A percentile compares a stretch with the other conserved stretches of the same genome.
phyloP scores from a whole-genome alignment of 2,329 filamentous ascomycete genomes.

The Sporothrix pseudoabietina region DNA sequence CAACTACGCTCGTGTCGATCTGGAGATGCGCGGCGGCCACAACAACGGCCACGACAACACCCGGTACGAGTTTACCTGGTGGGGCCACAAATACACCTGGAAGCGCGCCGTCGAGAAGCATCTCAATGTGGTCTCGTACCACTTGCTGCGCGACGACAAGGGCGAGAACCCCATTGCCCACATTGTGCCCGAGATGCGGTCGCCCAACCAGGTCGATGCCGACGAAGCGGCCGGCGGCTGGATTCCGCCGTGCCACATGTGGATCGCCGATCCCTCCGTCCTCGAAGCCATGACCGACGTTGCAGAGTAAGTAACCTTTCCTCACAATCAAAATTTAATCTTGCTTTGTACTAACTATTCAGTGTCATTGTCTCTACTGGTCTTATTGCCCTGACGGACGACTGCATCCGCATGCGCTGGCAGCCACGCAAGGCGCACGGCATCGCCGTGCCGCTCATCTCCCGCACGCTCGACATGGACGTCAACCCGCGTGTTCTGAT shows the following conservation, averaged over 20 bases:
- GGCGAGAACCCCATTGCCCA: conserved; percentile 69
- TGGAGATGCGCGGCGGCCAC: conserved; percentile 65
- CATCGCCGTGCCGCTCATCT: conserved; percentile 44
- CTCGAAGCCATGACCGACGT: conserved; percentile 74
- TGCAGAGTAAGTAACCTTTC: conserved; percentile 67
- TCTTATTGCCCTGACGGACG: conserved; percentile 83
- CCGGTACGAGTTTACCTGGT: conserved; percentile 90
- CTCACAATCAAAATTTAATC: background rate
- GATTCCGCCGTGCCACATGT: conserved; percentile 88
- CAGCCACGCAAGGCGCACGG: conserved; percentile 52
- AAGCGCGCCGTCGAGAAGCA: conserved; percentile 71
- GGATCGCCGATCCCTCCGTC: conserved; percentile 76
- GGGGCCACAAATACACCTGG: conserved; percentile 86
- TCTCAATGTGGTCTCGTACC: conserved; percentile 71
- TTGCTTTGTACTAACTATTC: conserved; percentile 37
- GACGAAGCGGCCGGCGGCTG: conserved; percentile 82
- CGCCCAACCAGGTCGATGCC: conserved; percentile 67
- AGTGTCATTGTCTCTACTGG: conserved; percentile 91
- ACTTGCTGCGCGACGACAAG: conserved; percentile 69
- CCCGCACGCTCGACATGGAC: conserved; percentile 42
- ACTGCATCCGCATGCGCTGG: conserved; percentile 83
- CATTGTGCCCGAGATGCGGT: conserved; percentile 78
- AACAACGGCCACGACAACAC: conserved; percentile 47
- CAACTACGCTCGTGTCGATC: conserved; percentile 91
- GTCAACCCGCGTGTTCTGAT: conserved; percentile 43